Base-by-base conservation (phyloP, 78 protist species). In the Andalucia godoyi region DNA sequence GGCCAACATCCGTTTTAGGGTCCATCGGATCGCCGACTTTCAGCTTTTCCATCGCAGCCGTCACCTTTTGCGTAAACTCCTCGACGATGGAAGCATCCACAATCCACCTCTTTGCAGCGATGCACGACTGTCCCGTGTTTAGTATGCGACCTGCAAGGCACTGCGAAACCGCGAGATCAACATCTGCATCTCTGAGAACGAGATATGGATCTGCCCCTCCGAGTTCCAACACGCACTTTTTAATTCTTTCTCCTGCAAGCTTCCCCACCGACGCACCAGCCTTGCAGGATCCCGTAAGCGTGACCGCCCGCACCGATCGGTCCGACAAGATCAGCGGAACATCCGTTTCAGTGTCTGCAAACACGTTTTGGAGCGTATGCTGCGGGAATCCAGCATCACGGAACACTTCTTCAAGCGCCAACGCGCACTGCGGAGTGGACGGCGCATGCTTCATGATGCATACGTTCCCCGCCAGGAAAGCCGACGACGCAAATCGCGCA, bases 111-210 rank as follows among this genome's bases (percentile, higher is more conserved):
- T 62, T 62, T 18, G 50, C 6, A 10, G 53, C 67, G 49, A 62
- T 40, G 52, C 67, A 62, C n/a, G 52, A 40, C 49, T 62, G 67
- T 15, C 67, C 67, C n/a, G 52, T 13, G 53, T 62, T 62, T 29
- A 62, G 47, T 32, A 40, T 62, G 21, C 67, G 30, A 9, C 67
- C 67, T 10, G 60, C 67, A 12, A 51, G 53, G 32, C 67, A 18
- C 33, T 13, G 18, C 17, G 6, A 42, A 30, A 51, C 67, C 8
- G 67, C 67, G 18, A 7, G 27, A 6, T 6, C 67, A 23, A 62
- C 33, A 30, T 62, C 67, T 5, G 67, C 67, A 51, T 62, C 67
- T 29, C 32, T 51, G 37, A 62, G 12, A n/a, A 62, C 52, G 40
- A 62, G 9, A 10, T 13, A 47, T 23, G 67, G 67, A 36, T 62